Conservation (phyloP, 2,329 filamentous ascomycete genomes). For the Ophidiomyces ophidiicola region DNA sequence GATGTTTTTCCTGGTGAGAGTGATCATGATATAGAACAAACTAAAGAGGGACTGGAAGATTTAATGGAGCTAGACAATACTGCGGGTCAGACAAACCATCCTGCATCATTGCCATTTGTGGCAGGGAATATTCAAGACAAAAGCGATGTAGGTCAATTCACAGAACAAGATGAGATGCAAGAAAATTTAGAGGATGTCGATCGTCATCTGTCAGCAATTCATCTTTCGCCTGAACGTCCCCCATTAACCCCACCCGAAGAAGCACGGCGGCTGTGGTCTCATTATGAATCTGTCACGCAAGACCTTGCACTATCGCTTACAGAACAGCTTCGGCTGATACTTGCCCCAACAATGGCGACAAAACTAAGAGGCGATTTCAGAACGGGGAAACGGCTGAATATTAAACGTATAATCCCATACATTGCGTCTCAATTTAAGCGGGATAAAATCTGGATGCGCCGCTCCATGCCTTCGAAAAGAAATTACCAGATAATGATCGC, state of each 20-base stretch:
- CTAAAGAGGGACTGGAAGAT: conserved; percentile 39
- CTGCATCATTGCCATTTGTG: conserved; percentile 16
- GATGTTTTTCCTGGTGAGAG: conserved; percentile 46
- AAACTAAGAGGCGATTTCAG: conserved; percentile 95
- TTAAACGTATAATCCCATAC: conserved; percentile 98
- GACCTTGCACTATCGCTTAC: conserved; percentile 78
- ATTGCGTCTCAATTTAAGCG: conserved; percentile 97
- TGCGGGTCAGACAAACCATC: conserved; percentile 26
- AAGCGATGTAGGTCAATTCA: conserved; percentile 19
- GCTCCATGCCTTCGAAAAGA: conserved; percentile 80
- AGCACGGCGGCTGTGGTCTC: conserved; percentile 67
- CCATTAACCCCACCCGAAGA: conserved; percentile 39
- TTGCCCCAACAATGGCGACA: conserved; percentile 85
- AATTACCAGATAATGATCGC: conserved; percentile 96
- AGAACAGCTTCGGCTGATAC: conserved; percentile 87
- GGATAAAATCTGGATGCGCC: conserved; percentile 99
- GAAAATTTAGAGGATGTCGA: conserved; percentile 39
- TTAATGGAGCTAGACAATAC: conserved; percentile 33
- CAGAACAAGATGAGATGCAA: conserved; percentile 33
- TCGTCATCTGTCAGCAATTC: conserved; percentile 56
- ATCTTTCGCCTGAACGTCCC: conserved; percentile 45
- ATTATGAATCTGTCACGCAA: conserved; percentile 74
- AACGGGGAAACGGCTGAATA: conserved; percentile 94
- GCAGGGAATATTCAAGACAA: conserved; percentile 25
- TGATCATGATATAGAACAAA: conserved; percentile 26